Evolutionary conservation across 495 filamentous ascomycete genomes (phyloP).

Genomic region (Neurospora sp.): DNA sequence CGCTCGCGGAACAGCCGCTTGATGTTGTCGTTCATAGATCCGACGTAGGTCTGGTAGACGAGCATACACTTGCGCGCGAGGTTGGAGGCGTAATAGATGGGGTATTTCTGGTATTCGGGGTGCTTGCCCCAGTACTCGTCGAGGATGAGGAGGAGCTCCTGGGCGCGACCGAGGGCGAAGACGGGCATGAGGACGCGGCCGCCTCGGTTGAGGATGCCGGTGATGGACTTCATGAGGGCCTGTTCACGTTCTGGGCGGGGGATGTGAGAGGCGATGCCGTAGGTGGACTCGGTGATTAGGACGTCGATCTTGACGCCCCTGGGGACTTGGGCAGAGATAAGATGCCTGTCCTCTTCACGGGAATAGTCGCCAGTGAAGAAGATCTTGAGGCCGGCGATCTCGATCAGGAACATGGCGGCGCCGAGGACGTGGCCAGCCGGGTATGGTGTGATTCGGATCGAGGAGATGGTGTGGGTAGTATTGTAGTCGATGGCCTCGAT

Average conservation of each 20-base stretch:
- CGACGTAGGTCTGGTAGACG: constrained; percentile 94
- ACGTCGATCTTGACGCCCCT: constrained; percentile 81
- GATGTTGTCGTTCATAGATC: constrained; percentile 98
- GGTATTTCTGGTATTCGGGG: constrained; percentile 72
- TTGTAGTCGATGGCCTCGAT: constrained; percentile 98
- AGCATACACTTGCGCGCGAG: constrained; percentile 95
- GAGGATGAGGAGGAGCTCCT: constrained; percentile 87
- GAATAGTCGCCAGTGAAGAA: constrained; percentile 98
- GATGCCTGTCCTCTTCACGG: constrained; percentile 84
- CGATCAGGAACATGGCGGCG: constrained; percentile 96
- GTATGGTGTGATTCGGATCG: constrained; percentile 92
- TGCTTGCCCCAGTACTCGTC: constrained; percentile 95
- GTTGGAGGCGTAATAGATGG: constrained; percentile 95
- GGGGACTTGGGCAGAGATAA: constrained; percentile 84
- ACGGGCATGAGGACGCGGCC: constrained; percentile 92
- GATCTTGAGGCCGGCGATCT: constrained; percentile 91
- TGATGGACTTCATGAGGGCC: constrained; percentile 89
- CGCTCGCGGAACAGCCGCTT: constrained; percentile 78
- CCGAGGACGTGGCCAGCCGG: constrained; percentile 94
- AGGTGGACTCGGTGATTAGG: constrained; percentile 94
- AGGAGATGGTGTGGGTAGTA: constrained; percentile 92
- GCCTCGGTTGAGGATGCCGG: constrained; percentile 76
- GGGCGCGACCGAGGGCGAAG: constrained; percentile 85
- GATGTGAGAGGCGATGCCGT: constrained; percentile 84
- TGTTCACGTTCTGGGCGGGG: constrained; percentile 84